Percentiles rank a stretch among this genome's conserved stretches.
phyloP scores from a whole-genome alignment of 106 monocot species.

The Allium fistulosum region DNA sequence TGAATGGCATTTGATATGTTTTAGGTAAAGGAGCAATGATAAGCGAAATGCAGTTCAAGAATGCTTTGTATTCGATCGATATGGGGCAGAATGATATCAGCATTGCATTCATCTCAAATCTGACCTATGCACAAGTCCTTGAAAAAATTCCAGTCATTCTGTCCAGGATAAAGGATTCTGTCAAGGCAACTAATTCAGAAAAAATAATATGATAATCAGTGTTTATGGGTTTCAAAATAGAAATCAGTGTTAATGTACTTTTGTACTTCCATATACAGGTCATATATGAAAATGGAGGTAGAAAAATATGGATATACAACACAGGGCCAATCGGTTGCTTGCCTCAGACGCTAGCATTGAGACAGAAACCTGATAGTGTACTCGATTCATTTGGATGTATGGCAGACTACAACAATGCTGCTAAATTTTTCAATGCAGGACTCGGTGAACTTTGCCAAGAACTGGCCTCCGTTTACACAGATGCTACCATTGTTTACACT shows the following conservation, averaged over 20 bases:
- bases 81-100: constrained; percentile 53
- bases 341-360: constrained; percentile 41
- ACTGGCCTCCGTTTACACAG: constrained; percentile 15
- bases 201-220: neutral
- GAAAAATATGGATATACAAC: constrained; percentile 59
- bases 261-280: constrained; percentile 15
- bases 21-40: constrained; percentile 37
- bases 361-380: constrained; percentile 23
- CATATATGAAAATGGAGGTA: constrained; percentile 35
- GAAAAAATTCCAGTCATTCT: constrained; percentile 19
- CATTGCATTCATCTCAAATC: constrained; percentile 30
- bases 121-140: constrained; percentile 29
- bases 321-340: constrained; percentile 51
- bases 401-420: constrained; percentile 34
- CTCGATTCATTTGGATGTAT: constrained; percentile 42
- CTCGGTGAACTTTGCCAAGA: constrained; percentile 20
- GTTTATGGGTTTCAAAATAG: neutral
- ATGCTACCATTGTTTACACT: constrained; percentile 25
- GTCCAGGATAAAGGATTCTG: constrained; percentile 32
- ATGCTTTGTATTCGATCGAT: constrained; percentile 47
- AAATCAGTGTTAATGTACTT: neutral
- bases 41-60: constrained; percentile 25
- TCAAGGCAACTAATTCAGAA: constrained; percentile 13
- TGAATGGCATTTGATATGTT: too few relatives aligned
- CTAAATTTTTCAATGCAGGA: constrained; percentile 31